phyloP scores from a whole-genome alignment of 495 filamentous ascomycete genomes.

The Hyaloscypha finlandica region DNA sequence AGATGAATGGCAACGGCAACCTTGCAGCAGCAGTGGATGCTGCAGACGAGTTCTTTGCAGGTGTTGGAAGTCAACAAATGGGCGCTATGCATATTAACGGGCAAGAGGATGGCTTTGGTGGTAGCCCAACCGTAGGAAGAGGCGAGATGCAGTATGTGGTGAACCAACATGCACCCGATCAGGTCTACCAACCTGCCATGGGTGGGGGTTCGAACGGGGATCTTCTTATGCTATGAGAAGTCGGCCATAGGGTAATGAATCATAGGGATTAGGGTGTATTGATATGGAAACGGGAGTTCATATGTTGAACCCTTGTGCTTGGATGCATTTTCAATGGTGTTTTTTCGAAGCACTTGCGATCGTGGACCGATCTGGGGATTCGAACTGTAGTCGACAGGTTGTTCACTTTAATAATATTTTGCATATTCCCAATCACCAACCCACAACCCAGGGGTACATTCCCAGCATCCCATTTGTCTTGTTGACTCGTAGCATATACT shows the following conservation, averaged over 20 bases:
- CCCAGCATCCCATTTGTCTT: too few species aligned
- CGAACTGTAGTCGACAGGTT: neutral
- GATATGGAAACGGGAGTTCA: neutral
- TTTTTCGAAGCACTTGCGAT: neutral
- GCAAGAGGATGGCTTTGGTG: constrained; percentile 46
- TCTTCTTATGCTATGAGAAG: constrained; percentile 51
- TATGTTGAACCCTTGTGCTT: constrained; percentile 5
- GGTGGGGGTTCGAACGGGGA: constrained; percentile 55
- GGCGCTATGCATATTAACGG: constrained; percentile 62
- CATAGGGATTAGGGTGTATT: constrained; percentile 6
- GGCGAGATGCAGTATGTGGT: constrained; percentile 56
- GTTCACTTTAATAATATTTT: neutral
- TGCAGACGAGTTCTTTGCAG: constrained; percentile 84
- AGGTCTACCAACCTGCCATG: constrained; percentile 55
- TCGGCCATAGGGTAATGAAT: constrained; percentile 6
- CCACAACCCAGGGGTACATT: too few species aligned
- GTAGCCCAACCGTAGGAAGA: constrained; percentile 38
- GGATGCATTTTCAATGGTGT: constrained; percentile 13
- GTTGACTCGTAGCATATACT: too few species aligned
- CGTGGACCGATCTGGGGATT: neutral
- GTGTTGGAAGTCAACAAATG: constrained; percentile 70
- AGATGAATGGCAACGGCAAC: constrained; percentile 40
- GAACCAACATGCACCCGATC: constrained; percentile 65
- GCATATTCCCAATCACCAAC: neutral
- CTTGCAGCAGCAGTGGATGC: constrained; percentile 74